Base-by-base conservation (phyloP, 176 grass and related monocot species). In the Hordeum marinum region DNA sequence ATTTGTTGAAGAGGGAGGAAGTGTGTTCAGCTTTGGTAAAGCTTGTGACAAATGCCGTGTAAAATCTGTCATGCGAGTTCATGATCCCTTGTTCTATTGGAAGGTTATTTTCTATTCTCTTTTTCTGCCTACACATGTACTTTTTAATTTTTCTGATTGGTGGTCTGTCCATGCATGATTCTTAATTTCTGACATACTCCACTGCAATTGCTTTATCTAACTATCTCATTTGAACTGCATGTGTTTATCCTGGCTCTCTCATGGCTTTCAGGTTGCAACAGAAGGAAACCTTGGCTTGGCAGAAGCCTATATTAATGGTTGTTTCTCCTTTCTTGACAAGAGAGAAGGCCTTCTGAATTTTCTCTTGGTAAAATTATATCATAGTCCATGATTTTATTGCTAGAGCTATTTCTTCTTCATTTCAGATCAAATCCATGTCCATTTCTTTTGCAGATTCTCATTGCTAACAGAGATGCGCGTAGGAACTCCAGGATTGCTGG, bases 41-140 rank as follows among this genome's bases (percentile, higher is more conserved):
- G n/a, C 11, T 72, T 26, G 39, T 23, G n/a, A 72, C n/a, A 45
- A 72, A 72, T 72, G 68, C 68, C 3, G 0, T 43, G 39, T 72
- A 45, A 72, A 72, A 72, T 72, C 68, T 72, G 68, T 72, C 68
- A 1, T 72, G 21, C 39, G 68, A 72, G 68, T 72, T 72, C 68
- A 72, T 15, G n/a, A 72, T 6, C 68, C 68, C 68, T 72, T 43
- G 39, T 72, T 72, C 68, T 72, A 72, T 72, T 72, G 68, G 68
- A 72, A 72, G 68, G 68, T 72, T 42, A 42, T 24, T 6, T 43
- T 45, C 1, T 72, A 11, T 4, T 72, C n/a, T 25, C 10, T 8
- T 42, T 37, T 26, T 43, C n/a, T 42, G n/a, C 39, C 39, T 72
- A 43, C n/a, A 72, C 68, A 72, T 43, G 68, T 21, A 42, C 25